Evolutionary conservation across 768 basidiomycete species (phyloP).

Genomic region (Ramaria rubella): DNA sequence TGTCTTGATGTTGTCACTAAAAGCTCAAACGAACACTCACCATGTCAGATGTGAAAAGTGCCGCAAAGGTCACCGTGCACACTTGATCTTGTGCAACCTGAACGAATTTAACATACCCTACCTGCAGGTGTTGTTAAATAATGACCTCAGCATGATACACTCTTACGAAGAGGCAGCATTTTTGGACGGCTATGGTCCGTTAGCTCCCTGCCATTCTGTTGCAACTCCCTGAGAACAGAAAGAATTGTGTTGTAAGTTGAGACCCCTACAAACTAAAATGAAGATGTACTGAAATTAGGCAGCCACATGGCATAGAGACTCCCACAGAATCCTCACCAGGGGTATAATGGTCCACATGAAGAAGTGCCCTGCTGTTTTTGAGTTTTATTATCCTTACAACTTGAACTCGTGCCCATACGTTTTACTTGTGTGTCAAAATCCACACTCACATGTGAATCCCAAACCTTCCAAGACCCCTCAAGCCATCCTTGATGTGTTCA

Average conservation of each 20-base stretch:
- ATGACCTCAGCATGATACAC: conserved; percentile 2
- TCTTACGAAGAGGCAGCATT: conserved; percentile 8
- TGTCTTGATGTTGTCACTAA: neutral
- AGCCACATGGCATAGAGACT: conserved; percentile 19
- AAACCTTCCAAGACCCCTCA: conserved; percentile 11
- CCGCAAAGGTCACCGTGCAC: conserved; percentile 3
- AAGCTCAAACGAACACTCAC: neutral
- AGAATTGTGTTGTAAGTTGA: conserved; percentile 16
- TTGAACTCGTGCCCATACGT: conserved; percentile 11
- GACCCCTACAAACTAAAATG: neutral
- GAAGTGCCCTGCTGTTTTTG: neutral
- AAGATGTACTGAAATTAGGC: neutral
- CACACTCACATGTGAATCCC: conserved; percentile 13
- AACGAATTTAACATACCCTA: conserved; percentile 21
- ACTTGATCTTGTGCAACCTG: conserved; percentile 21
- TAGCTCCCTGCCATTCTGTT: conserved; percentile 15
- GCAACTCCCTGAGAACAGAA: conserved; percentile 17
- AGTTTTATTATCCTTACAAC: conserved; percentile 12
- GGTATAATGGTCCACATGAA: conserved; percentile 6
- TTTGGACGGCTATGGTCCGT: conserved; percentile 19
- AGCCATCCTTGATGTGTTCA: conserved; percentile 13
- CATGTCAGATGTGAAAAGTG: conserved; percentile 12
- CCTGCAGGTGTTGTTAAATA: conserved; percentile 17
- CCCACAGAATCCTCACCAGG: conserved; percentile 12
- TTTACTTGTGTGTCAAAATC: conserved; percentile 13